These are phyloP conservation scores for Parietaria judaica DNA, from an alignment of 306 rosid genomes.

Conservation along the genomic window DNA sequence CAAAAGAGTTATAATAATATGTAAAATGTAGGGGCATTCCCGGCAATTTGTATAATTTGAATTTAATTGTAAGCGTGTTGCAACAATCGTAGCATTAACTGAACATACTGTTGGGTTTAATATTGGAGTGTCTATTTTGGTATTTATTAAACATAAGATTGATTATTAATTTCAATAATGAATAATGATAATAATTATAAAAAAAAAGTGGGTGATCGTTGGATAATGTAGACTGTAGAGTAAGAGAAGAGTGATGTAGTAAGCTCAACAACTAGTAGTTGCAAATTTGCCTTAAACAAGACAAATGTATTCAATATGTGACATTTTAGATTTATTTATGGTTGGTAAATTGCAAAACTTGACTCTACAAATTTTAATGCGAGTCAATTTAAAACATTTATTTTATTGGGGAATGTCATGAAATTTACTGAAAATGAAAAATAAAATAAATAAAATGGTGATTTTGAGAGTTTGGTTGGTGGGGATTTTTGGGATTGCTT, in stretches of 20 bases:
- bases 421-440: too few species aligned
- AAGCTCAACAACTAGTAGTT: slow-evolving; percentile 31
- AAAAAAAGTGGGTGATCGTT: slow-evolving; percentile 11
- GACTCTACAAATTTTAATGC: neutral
- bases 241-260: slow-evolving; percentile 18
- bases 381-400: neutral
- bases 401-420: too few species aligned
- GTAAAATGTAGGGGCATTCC: too few species aligned
- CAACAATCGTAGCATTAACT: neutral
- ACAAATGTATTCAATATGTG: slow-evolving; percentile 3
- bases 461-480: neutral
- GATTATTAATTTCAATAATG: too few species aligned
- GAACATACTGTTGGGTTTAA: neutral
- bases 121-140: neutral
- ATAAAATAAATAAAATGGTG: neutral
- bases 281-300: slow-evolving; percentile 18
- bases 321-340: neutral
- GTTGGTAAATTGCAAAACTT: slow-evolving; percentile 4
- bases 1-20: too few species aligned
- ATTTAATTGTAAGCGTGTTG: neutral
- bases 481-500: neutral
- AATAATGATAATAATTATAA: too few species aligned
- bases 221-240: slow-evolving; percentile 4
- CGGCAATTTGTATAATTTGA: slow-evolving; percentile 5
- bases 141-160: too few species aligned